Base-by-base conservation (phyloP, 345 rosid species). In the Salix dunnii region DNA sequence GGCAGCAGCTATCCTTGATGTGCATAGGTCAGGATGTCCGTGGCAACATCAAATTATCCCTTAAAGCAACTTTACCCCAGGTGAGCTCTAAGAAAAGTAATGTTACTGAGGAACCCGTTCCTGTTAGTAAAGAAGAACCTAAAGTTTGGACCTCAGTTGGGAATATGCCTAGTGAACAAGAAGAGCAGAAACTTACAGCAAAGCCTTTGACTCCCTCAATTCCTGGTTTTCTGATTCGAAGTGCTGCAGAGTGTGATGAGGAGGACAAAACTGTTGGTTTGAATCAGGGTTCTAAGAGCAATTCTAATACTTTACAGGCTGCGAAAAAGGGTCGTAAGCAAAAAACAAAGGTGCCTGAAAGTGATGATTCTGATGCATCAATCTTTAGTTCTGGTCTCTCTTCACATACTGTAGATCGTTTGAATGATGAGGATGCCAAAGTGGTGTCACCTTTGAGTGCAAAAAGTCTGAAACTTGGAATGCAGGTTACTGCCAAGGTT, bases 11-110 rank as follows among this genome's bases (percentile, higher is more conserved):
- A 77, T 85, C 93, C 68, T 74, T 89, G 86, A 88, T 77, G 96
- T 96, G 99, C 85, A 90, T 93, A 60, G 98, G 91, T 67, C 94
- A 87, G 70, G 99, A 95, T 85, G 96, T 95, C 63, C 97, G 97
- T 61, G 99, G 99, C 76, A 93, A 95, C 85, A 91, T 95, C 74
- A 95, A 93, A 80, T 75, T 95, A 67, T 95, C 99, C 74, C 94
- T 84, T 76, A 95, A 89, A 83, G 90, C 94, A 74, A 80, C 84
- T 78, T 83, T 78, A 75, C 85, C 87, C 48, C 83, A 0, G 73
- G 68, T 85, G 73, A 73, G 35, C 62, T 74, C 84, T 42, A 74
- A 74, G 74, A 72, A 77, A 49, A 80, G 63, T 25, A 70, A 63
- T 65, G 79, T n/a, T 51, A 82, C 70, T 46, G 83, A 87, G 76